phyloP scores from a whole-genome alignment of 179 eudicot species.

The Corrigiola litoralis region DNA sequence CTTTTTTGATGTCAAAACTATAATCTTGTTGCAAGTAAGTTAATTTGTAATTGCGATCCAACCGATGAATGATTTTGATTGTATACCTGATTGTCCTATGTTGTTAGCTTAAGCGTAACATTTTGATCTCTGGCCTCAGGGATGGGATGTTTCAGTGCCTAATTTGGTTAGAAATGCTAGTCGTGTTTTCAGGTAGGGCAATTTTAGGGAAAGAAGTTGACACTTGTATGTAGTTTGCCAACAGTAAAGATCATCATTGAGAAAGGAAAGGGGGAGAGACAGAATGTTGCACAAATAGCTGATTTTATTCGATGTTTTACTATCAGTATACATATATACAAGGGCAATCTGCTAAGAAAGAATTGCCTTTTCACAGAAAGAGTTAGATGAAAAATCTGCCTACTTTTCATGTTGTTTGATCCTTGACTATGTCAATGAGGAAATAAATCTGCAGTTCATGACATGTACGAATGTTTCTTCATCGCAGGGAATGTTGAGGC shows the following conservation, averaged over 20 bases:
- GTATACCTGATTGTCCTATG: neutral
- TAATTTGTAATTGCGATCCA: neutral
- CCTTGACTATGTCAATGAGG: neutral
- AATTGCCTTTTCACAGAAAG: no score
- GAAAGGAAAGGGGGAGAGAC: neutral
- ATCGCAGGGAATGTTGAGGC: slow-evolving; percentile 19
- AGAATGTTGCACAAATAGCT: neutral
- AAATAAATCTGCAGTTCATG: slow-evolving; percentile 8
- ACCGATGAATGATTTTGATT: neutral
- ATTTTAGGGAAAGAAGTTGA: neutral
- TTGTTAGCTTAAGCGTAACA: neutral
- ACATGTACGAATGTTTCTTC: slow-evolving; percentile 22
- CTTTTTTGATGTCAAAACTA: no score
- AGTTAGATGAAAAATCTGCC: neutral
- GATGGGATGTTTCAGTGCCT: no score
- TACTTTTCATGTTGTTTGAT: neutral
- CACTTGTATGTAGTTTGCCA: neutral
- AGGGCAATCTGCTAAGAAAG: neutral
- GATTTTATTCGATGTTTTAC: neutral
- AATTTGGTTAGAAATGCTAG: neutral
- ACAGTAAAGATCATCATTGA: neutral
- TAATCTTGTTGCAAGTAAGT: no score
- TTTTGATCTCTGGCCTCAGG: no score
- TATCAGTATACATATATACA: slow-evolving; percentile 1
- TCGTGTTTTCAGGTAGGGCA: neutral